Evolutionary conservation across 495 filamentous ascomycete species (phyloP), one percentile per base, ranked within the genome.

Genomic region (Saxispiralis lemnorum): DNA sequence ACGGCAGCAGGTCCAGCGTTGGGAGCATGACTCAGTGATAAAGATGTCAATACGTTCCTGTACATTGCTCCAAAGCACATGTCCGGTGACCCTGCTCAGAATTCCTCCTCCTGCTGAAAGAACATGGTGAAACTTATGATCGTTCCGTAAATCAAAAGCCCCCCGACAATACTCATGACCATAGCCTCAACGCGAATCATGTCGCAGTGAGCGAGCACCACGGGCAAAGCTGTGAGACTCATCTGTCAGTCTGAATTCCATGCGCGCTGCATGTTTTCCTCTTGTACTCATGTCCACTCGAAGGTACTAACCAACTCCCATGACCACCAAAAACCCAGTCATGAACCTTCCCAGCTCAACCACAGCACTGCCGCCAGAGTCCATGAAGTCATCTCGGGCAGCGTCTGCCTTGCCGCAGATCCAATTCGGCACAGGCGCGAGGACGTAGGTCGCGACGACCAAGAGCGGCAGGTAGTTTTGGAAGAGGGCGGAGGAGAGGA

Each of bases 51-150:
- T 28, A 28, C 24, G 24, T 28, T 28, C 24, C 24, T 28, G 24
- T 28, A 28, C 24, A 28, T 28, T 28, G 24, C 9, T 28, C 9
- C 24, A 28, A 28, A 28, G 24, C 24, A 28, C 9, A 28, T 9
- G 24, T 28, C 9, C 24, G 9, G 9, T 9, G 6, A 20, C 11
- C 28, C 18, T 41, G 11, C 31, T 43, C 40, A 66, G 46, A 83
- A 97, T 51, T 94, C 89, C 50, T 87, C 75, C 65, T 95, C 83
- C 59, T 95, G 85, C 60, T 85, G 78, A 71, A 99, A 99, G 66
- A 96, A 96, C 83, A 92, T 83, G 32, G 75, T 78, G 64, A 99
- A 99, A 60, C 77, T 85, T 59, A 96, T 89, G 57, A 99, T 94
- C 12, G 89, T 99, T 30, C 84, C 85, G 60, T 99, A 99, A 52